Evolutionary conservation across 2,329 filamentous ascomycete species (phyloP), one percentile per base, ranked within the genome.

Genomic region (Aspergillus sp.): DNA sequence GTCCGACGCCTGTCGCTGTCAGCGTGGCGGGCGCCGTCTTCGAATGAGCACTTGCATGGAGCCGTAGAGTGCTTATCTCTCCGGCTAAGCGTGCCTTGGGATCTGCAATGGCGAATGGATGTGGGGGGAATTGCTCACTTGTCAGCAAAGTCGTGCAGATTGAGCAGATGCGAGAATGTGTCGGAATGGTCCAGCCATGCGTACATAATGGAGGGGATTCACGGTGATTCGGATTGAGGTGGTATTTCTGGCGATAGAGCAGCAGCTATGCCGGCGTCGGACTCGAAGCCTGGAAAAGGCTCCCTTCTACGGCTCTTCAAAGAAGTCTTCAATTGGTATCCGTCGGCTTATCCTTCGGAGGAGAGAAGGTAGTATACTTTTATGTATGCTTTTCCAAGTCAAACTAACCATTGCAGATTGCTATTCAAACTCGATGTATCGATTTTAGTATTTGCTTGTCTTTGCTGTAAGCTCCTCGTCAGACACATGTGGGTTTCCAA

Each of bases 271-370:
- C 16, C 36, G 16, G 69, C 68, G 67, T 66, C 63, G 24, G 63
- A 62, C 32, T 26, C 49, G 2, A 63, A 54, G 22, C 10, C 31
- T 4, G 49, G 29, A n/a, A 61, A 49, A 42, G 54, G 62, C 22
- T 59, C 59, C 29, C 56, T 59, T 14, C 59, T 63, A 52, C 65
- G 59, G 6, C 49, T 70, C 1, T n/a, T 72, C 14, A 73, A 72
- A 26, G 71, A 73, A 49, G 57, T 73, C 1, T 72, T 73, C 54
- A 73, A 72, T 46, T 73, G 71, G 71, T 73, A 73, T 56, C 71
- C 71, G 1, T 68, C 70, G 3, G 39, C 62, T 0, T 73, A 73
- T 64, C 66, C 70, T 16, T 39, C 62, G 0, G 65, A 71, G n/a
- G 71, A 73, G 46, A 63, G 67, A 58, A 71, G 64, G 68, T 71